A percentile compares a stretch with the other conserved stretches of the same genome.
Conservation (phyloP, 495 filamentous ascomycete species). For the Sabuloglossum arenarium region DNA sequence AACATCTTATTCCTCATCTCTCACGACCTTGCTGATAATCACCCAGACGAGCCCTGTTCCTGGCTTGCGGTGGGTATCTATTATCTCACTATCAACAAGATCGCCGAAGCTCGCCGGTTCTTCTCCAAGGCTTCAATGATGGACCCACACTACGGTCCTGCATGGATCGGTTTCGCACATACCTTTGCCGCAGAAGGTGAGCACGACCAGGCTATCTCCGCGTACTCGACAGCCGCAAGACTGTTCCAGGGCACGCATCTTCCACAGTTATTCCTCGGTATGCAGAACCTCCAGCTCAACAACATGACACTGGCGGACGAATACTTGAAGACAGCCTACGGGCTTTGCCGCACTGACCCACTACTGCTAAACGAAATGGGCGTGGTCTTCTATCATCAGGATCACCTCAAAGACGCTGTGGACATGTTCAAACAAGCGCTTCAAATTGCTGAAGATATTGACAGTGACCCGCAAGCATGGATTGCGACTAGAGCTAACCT, state of each 20-base stretch:
- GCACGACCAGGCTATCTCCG: slow-evolving; percentile 94
- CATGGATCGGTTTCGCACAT: slow-evolving; percentile 98
- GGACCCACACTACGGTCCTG: slow-evolving; percentile 92
- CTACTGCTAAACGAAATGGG: slow-evolving; percentile 89
- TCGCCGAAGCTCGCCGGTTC: slow-evolving; percentile 82
- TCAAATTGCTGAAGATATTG: slow-evolving; percentile 52
- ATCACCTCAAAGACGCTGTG: slow-evolving; percentile 49
- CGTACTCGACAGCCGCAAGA: slow-evolving; percentile 87
- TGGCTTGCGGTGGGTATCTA: slow-evolving; percentile 92
- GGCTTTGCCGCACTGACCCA: slow-evolving; percentile 57
- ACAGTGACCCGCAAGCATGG: slow-evolving; percentile 67
- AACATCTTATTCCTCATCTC: slow-evolving; percentile 81
- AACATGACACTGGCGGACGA: slow-evolving; percentile 93
- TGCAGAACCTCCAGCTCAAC: slow-evolving; percentile 93
- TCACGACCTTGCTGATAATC: slow-evolving; percentile 84
- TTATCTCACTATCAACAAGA: slow-evolving; percentile 73
- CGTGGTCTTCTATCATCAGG: slow-evolving; percentile 83
- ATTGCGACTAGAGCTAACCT: slow-evolving; percentile 73
- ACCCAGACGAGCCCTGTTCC: slow-evolving; percentile 73
- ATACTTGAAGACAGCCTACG: slow-evolving; percentile 74
- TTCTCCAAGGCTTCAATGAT: slow-evolving; percentile 95
- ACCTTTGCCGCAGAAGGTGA: slow-evolving; percentile 99
- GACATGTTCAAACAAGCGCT: slow-evolving; percentile 56
- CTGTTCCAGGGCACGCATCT: slow-evolving; percentile 95
- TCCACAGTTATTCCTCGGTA: slow-evolving; percentile 88